These are phyloP conservation scores for Myriosclerotinia duriaeana DNA, from an alignment of 2,329 filamentous ascomycete genomes.

Conservation along the genomic window DNA sequence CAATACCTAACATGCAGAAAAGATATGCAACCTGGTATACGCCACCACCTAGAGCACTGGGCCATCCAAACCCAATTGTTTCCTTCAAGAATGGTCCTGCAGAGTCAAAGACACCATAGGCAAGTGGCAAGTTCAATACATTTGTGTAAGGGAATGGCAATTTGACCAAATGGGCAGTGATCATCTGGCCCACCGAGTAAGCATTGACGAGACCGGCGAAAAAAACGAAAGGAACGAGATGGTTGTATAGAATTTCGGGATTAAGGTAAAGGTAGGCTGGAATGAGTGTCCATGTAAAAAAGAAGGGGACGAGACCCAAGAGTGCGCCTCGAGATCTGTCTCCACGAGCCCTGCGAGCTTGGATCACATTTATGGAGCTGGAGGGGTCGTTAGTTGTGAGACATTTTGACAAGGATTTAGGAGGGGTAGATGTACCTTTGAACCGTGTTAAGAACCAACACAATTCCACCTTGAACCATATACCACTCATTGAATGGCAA, in stretches of 20 bases:
- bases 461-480: constrained; percentile 77
- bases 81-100: constrained; percentile 67
- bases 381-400: constrained; percentile 28
- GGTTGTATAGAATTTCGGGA: constrained; percentile 75
- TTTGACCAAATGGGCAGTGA: constrained; percentile 88
- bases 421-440: constrained; percentile 50
- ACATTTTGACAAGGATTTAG: constrained; percentile 30
- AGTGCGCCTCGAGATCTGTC: constrained; percentile 73
- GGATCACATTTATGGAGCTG: constrained; percentile 79
- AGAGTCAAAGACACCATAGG: constrained; percentile 76
- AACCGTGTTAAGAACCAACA: constrained; percentile 82
- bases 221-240: constrained; percentile 85
- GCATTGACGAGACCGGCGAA: constrained; percentile 90
- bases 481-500: constrained; percentile 91
- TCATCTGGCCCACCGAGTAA: constrained; percentile 93
- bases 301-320: constrained; percentile 80
- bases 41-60: constrained; percentile 68
- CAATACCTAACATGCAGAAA: constrained; percentile 81
- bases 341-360: constrained; percentile 70
- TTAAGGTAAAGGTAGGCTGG: constrained; percentile 80
- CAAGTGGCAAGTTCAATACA: constrained; percentile 74
- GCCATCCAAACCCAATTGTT: constrained; percentile 63
- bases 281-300: constrained; percentile 73
- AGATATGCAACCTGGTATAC: constrained; percentile 91
- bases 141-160: constrained; percentile 88